These are phyloP conservation scores for Pseudogymnoascus destructans DNA, from an alignment of 2,329 filamentous ascomycete genomes.

Conservation along the genomic window DNA sequence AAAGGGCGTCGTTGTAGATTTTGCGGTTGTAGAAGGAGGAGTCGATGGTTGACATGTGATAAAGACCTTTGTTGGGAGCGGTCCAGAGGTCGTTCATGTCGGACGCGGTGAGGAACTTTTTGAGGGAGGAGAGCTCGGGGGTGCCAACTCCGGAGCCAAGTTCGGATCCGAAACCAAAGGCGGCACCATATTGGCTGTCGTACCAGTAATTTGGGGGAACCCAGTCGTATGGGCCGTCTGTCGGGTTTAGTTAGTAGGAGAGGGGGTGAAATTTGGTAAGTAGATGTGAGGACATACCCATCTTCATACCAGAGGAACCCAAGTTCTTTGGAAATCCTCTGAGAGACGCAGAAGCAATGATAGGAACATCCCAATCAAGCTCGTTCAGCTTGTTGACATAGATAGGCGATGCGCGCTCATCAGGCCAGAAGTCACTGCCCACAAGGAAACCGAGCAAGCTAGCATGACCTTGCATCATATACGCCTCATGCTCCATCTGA, in stretches of 20 bases:
- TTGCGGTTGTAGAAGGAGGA: conserved; percentile 42
- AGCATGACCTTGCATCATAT: conserved; percentile 46
- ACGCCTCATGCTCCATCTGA: conserved; percentile 46
- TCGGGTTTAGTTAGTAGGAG: neutral
- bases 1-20: conserved; percentile 46
- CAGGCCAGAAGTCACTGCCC: conserved; percentile 51
- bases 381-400: conserved; percentile 38
- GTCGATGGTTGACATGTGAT: conserved; percentile 45
- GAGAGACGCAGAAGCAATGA: conserved; percentile 44
- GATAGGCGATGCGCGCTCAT: conserved; percentile 40
- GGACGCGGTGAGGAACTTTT: conserved; percentile 36
- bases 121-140: conserved; percentile 40
- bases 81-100: conserved; percentile 46
- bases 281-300: conserved; percentile 27
- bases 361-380: conserved; percentile 42
- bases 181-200: conserved; percentile 38
- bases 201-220: conserved; percentile 54
- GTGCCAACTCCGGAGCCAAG: conserved; percentile 49
- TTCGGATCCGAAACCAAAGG: conserved; percentile 52
- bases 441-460: conserved; percentile 45
- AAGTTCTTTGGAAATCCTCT: conserved; percentile 38
- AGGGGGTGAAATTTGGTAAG: neutral
- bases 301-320: conserved; percentile 48
- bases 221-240: conserved; percentile 51
- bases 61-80: conserved; percentile 37